A percentile compares a stretch with the other conserved stretches of the same genome.
Evolutionary conservation across 371 early-diverging fungal species (phyloP).

Genomic region (Choanephora cucurbitarum): DNA sequence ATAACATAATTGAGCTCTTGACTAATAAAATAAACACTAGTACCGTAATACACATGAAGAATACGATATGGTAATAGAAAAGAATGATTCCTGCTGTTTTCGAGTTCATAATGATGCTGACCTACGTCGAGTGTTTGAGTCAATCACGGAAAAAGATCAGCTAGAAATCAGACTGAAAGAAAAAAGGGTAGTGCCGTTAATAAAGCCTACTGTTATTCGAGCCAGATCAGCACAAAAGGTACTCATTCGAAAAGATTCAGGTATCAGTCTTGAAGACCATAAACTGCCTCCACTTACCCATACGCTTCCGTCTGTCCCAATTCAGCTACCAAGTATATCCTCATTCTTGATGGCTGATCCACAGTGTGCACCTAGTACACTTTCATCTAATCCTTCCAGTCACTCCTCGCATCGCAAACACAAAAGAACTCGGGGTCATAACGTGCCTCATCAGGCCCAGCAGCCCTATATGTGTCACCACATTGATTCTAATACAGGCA

Average conservation of each 20-base stretch:
- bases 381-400: background rate
- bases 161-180: slow-evolving; percentile 23
- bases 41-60: slow-evolving; percentile 14
- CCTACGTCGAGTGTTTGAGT: slow-evolving; percentile 20
- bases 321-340: slow-evolving; percentile 6
- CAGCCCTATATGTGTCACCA: slow-evolving; percentile 37
- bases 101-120: slow-evolving; percentile 21
- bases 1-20: background rate
- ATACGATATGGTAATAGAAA: slow-evolving; percentile 20
- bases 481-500: slow-evolving; percentile 18
- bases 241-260: slow-evolving; percentile 34
- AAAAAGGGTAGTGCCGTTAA: slow-evolving; percentile 8
- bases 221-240: background rate
- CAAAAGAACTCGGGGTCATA: slow-evolving; percentile 3
- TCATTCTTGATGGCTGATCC: slow-evolving; percentile 2
- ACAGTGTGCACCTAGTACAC: background rate
- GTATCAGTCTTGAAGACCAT: slow-evolving; percentile 18
- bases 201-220: slow-evolving; percentile 18
- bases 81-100: slow-evolving; percentile 9
- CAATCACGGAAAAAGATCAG: slow-evolving; percentile 12
- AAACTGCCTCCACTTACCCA: slow-evolving; percentile 12
- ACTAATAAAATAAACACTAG: background rate
- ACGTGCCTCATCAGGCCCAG: slow-evolving; percentile 3
- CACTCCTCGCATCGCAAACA: background rate
- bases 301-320: slow-evolving; percentile 2